Base-by-base conservation (phyloP, 805 yeast species). In the Schwanniomyces occidentalis region DNA sequence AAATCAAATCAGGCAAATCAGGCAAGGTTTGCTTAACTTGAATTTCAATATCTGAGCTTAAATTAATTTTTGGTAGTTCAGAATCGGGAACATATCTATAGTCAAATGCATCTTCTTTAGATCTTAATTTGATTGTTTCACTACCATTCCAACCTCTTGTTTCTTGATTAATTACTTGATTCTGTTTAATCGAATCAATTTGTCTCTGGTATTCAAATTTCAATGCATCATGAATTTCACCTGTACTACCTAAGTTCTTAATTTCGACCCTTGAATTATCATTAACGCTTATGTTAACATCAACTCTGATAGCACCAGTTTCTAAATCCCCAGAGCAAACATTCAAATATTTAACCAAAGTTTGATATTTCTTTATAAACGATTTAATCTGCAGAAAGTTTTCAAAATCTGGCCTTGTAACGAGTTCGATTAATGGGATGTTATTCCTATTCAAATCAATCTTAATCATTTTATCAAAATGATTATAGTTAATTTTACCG, bases 1-100 rank as follows among this genome's bases (percentile, higher is more conserved):
- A 49, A 4, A 76, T 58, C 4, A 63, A 65, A 36, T 87, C 91
- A 0, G 95, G 90, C 1, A 82, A 57, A 7, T 56, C 65, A 0
- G 91, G 90, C 31, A 83, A 50, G 10, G 47, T 51, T 3, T 49
- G 41, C 8, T 56, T 48, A 0, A 84, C 63, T 2, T 71, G 65
- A 0, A 61, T 46, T 0, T 73, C 50, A 4, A 82, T 71, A 0
- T 53, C 52, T 2, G 60, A 37, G 24, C 73, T 64, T 3, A 91
- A 54, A 10, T 49, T 40, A 4, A 90, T 60, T 1, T 62, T 57
- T 0, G 93, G 89, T 19, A 93, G 63, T 56, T 93, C 99, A 2
- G 95, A 86, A 56, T 93, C 99, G 0, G 98, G 96, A 73, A 91
- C 82, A 54, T 89, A 93, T 49, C 98, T 69, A 59, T 93, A 93